phyloP scores from a whole-genome alignment of 164 flowering plant species.

The Vitis cinerea region DNA sequence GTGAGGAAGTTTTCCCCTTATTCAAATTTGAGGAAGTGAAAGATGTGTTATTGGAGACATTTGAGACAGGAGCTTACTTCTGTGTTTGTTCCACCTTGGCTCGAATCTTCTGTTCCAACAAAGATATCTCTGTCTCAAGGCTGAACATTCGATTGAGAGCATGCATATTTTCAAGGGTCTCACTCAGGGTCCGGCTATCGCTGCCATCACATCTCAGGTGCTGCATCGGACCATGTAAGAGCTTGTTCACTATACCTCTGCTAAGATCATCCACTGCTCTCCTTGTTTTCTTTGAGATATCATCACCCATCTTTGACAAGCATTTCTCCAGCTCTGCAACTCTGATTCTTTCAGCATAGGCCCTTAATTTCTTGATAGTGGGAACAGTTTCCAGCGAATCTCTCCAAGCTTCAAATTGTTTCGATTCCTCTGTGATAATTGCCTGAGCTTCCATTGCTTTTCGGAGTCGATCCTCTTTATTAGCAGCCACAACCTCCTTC shows the following conservation, averaged over 20 bases:
- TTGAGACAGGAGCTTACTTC: slow-evolving; percentile 33
- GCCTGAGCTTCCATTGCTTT: slow-evolving; percentile 96
- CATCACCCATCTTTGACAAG: slow-evolving; percentile 81
- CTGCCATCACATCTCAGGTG: slow-evolving; percentile 92
- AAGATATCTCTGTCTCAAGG: slow-evolving; percentile 73
- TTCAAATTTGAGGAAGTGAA: slow-evolving; percentile 16
- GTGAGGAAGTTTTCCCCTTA: slow-evolving; percentile 36
- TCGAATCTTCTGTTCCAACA: slow-evolving; percentile 81
- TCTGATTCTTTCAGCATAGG: slow-evolving; percentile 83
- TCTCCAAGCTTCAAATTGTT: slow-evolving; percentile 92
- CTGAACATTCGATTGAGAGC: slow-evolving; percentile 91
- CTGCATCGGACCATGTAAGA: slow-evolving; percentile 97
- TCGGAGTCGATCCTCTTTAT: slow-evolving; percentile 81
- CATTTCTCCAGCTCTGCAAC: slow-evolving; percentile 83
- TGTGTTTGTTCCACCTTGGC: slow-evolving; percentile 79
- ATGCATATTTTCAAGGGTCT: slow-evolving; percentile 96
- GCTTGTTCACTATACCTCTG: slow-evolving; percentile 91
- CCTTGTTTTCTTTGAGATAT: slow-evolving; percentile 63
- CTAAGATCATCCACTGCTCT: slow-evolving; percentile 86
- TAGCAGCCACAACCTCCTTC: slow-evolving; percentile 95
- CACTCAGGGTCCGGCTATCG: slow-evolving; percentile 75
- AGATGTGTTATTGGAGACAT: slow-evolving; percentile 2
- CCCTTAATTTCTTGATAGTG: slow-evolving; percentile 87
- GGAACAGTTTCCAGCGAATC: slow-evolving; percentile 97
- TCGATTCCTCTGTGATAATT: slow-evolving; percentile 75